A percentile compares a stretch with the other conserved stretches of the same genome.
Evolutionary conservation across 2,329 filamentous ascomycete genomes (phyloP).

Genomic region (Colletotrichum sp.): DNA sequence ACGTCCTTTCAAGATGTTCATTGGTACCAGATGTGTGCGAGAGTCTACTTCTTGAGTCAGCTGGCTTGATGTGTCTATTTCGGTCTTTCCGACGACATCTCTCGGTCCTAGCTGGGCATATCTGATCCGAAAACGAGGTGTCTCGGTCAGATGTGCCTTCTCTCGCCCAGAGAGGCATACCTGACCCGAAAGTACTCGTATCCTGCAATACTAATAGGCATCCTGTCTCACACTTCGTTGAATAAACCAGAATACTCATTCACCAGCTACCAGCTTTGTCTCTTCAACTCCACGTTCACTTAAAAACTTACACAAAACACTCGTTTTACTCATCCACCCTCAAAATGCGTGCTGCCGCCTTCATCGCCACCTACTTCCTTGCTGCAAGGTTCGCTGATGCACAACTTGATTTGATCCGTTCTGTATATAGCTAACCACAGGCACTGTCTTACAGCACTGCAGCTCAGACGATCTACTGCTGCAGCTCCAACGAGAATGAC

Average conservation of each 20-base stretch:
- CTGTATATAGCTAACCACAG: neutral
- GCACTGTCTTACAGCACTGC: neutral
- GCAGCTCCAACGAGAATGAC: neutral
- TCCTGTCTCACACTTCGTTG: neutral
- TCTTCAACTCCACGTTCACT: neutral
- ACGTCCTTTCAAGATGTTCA: neutral
- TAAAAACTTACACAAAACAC: neutral
- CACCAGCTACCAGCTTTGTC: neutral
- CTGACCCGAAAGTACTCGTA: neutral
- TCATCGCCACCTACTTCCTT: neutral
- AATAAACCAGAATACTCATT: neutral
- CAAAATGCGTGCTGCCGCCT: neutral
- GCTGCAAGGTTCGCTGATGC: neutral
- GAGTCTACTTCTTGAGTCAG: neutral
- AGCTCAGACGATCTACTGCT: neutral
- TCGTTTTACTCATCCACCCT: neutral
- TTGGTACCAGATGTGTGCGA: neutral
- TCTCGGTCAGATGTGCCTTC: neutral
- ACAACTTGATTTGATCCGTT: rapidly evolving
- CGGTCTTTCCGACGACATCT: neutral
- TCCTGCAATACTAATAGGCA: neutral
- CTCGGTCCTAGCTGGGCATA: neutral
- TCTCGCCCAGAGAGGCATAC: neutral
- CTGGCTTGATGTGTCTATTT: neutral
- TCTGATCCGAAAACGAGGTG: neutral